These are phyloP conservation scores for Botrytis cinerea DNA, from an alignment of 2,329 filamentous ascomycete genomes.

Conservation along the genomic window DNA sequence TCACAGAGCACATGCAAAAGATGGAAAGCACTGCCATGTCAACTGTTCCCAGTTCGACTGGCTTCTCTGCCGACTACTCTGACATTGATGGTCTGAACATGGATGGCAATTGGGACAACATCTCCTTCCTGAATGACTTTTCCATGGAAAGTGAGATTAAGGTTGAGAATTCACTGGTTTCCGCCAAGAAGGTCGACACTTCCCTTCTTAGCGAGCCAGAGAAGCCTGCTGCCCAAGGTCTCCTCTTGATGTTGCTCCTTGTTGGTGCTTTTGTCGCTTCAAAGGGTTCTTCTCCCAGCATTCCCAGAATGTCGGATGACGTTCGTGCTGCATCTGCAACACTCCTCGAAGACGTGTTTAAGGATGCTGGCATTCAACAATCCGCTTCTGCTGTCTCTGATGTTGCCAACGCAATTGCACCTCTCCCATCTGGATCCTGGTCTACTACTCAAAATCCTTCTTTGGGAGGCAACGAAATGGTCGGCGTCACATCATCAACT, in stretches of 20 bases:
- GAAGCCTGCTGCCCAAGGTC: slow-evolving; percentile 71
- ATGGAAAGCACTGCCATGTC: slow-evolving; percentile 64
- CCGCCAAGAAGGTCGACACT: slow-evolving; percentile 55
- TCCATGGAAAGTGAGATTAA: slow-evolving; percentile 63
- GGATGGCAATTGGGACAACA: slow-evolving; percentile 79
- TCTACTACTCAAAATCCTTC: slow-evolving; percentile 45
- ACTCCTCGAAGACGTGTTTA: slow-evolving; percentile 78
- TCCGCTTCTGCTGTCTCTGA: slow-evolving; percentile 40
- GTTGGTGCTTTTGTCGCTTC: slow-evolving; percentile 96
- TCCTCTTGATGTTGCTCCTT: slow-evolving; percentile 93
- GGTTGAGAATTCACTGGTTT: slow-evolving; percentile 54
- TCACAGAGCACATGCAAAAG: slow-evolving; percentile 70
- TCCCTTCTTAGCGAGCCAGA: slow-evolving; percentile 53
- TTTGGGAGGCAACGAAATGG: slow-evolving; percentile 48
- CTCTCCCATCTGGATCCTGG: slow-evolving; percentile 57
- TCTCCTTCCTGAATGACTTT: slow-evolving; percentile 75
- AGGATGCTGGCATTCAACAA: slow-evolving; percentile 67
- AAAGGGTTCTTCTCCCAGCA: slow-evolving; percentile 70
- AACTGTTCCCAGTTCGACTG: slow-evolving; percentile 56
- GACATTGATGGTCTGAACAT: slow-evolving; percentile 85
- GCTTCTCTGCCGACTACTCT: slow-evolving; percentile 70
- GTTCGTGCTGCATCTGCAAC: slow-evolving; percentile 76
- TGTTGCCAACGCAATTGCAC: slow-evolving; percentile 44
- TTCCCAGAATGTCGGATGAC: slow-evolving; percentile 78
- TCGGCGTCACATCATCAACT: slow-evolving; percentile 57